These are phyloP conservation scores for Rubroboletus pulcherrimus DNA, from an alignment of 768 basidiomycete genomes.

Conservation along the genomic window DNA sequence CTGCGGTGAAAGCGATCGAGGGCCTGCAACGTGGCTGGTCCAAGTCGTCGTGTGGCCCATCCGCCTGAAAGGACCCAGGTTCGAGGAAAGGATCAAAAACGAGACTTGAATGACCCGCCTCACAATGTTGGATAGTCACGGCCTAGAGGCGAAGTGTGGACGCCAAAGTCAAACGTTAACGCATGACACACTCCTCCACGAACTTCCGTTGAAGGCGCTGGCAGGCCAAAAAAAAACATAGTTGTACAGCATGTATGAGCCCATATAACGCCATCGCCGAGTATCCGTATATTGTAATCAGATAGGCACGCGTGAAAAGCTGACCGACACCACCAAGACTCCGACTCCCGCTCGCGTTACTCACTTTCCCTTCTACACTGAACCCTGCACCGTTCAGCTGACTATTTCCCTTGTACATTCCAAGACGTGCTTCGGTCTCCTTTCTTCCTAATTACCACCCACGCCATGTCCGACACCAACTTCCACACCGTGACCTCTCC, in stretches of 20 bases:
- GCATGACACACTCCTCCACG: too few species aligned
- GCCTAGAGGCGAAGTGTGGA: neutral
- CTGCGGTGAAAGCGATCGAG: neutral
- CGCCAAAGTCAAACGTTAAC: too few species aligned
- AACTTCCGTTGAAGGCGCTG: neutral
- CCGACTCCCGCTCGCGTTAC: neutral
- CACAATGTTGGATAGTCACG: neutral
- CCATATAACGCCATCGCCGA: neutral
- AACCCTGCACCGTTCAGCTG: neutral
- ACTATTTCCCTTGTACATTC: neutral
- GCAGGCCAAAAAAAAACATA: neutral
- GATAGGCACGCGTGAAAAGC: neutral
- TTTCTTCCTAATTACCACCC: neutral
- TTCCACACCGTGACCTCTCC: conserved; percentile 53
- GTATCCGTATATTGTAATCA: neutral
- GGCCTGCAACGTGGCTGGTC: neutral
- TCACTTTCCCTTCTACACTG: neutral
- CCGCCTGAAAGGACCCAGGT: neutral
- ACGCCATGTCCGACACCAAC: conserved; percentile 34
- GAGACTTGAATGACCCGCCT: neutral
- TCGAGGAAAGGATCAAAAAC: neutral
- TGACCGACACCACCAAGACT: neutral
- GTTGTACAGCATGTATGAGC: neutral
- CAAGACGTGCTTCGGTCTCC: neutral
- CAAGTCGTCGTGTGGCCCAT: neutral